Evolutionary conservation across 208 protist species (phyloP).

Genomic region (Leishmania turanica): DNA sequence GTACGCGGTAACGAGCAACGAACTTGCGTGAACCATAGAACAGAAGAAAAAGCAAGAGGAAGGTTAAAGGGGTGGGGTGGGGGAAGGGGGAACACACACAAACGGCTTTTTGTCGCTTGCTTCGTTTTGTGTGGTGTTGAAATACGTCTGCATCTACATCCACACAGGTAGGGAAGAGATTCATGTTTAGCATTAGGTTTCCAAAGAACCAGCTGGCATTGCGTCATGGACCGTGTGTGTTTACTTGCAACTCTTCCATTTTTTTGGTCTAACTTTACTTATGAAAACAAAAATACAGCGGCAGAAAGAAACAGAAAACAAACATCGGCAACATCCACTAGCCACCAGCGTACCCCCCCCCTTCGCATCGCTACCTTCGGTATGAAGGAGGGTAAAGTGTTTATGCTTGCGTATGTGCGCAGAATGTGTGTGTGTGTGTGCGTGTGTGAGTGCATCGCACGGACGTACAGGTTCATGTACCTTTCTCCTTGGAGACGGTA

Average conservation of each 20-base stretch:
- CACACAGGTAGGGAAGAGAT: background rate
- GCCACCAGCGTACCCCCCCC: background rate
- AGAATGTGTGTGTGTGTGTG: background rate
- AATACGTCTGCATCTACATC: background rate
- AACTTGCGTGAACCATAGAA: background rate
- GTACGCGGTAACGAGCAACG: background rate
- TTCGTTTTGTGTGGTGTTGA: background rate
- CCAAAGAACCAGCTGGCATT: background rate
- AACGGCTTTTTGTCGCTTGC: background rate
- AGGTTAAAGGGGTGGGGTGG: too few relatives aligned
- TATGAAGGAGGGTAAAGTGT: background rate
- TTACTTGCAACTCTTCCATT: background rate
- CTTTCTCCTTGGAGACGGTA: background rate
- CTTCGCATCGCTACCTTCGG: background rate
- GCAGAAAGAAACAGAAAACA: background rate
- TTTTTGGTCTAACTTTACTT: background rate
- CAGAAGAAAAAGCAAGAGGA: background rate
- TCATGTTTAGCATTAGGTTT: background rate
- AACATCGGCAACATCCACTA: background rate
- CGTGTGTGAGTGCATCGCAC: background rate
- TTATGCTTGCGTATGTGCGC: background rate
- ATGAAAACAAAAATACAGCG: background rate
- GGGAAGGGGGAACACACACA: conserved; percentile 2
- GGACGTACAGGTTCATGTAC: background rate
- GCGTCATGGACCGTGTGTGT: background rate